Percentiles rank a stretch among this genome's conserved stretches.
phyloP scores from a whole-genome alignment of 768 basidiomycete genomes.

The Panellus pusillus region DNA sequence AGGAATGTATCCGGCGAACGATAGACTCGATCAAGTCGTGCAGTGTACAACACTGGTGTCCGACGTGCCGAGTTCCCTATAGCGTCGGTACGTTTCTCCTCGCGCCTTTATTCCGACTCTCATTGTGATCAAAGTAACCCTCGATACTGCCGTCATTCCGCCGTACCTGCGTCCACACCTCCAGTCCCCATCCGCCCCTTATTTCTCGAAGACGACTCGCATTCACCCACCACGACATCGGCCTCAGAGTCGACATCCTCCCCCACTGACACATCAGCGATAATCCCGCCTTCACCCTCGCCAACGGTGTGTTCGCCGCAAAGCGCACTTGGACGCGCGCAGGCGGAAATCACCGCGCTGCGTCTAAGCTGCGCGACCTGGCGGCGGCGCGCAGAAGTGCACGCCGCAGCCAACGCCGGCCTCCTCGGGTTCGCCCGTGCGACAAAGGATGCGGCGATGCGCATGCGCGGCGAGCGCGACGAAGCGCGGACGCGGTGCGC shows the following conservation, averaged over 20 bases:
- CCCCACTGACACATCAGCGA: too few species aligned
- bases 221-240: too few species aligned
- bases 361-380: constrained; percentile 8
- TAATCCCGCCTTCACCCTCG: too few species aligned
- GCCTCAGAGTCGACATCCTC: too few species aligned
- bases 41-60: constrained; percentile 12
- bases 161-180: constrained; percentile 16
- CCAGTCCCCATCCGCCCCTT: constrained; percentile 11
- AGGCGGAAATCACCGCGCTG: constrained; percentile 1
- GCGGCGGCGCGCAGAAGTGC: constrained; percentile 15
- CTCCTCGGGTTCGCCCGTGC: constrained; percentile 9
- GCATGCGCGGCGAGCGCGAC: constrained; percentile 14
- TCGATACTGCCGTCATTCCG: constrained; percentile 10
- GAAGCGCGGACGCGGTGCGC: not conserved
- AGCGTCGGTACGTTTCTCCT: constrained; percentile 4
- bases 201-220: not conserved
- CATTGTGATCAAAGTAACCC: not conserved
- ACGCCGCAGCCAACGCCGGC: constrained; percentile 14
- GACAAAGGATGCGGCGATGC: not conserved
- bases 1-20: constrained; percentile 9
- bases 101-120: not conserved
- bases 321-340: constrained; percentile 1
- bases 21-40: constrained; percentile 3
- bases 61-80: constrained; percentile 6
- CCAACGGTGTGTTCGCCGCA: not conserved